These are phyloP conservation scores for Magnaporthiopsis incrustans DNA, from an alignment of 2,329 filamentous ascomycete genomes.

Conservation along the genomic window DNA sequence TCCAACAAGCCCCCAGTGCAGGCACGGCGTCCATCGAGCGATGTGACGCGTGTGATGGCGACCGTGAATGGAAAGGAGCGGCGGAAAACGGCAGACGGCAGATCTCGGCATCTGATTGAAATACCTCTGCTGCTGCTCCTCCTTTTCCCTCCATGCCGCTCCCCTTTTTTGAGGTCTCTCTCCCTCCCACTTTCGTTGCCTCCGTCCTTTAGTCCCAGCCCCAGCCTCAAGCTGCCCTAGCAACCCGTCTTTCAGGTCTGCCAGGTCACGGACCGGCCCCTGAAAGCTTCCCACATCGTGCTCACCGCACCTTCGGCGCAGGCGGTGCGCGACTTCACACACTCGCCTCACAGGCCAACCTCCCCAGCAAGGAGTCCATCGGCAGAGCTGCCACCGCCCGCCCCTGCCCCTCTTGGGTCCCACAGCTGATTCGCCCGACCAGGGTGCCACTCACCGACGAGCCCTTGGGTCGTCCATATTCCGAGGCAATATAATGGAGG, in stretches of 20 bases:
- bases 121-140: background rate
- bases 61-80: background rate
- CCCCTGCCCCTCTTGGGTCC: slow-evolving; percentile 3
- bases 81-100: too few species aligned
- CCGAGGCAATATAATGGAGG: slow-evolving; percentile 79
- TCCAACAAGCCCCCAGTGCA: background rate
- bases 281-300: slow-evolving; percentile 44
- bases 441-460: slow-evolving; percentile 22
- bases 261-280: slow-evolving; percentile 30
- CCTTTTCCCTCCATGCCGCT: slow-evolving; percentile 23
- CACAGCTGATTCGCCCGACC: slow-evolving; percentile 1
- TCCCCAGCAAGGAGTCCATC: slow-evolving; percentile 13
- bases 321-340: slow-evolving; percentile 64
- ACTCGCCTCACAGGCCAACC: slow-evolving; percentile 55
- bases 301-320: slow-evolving; percentile 60
- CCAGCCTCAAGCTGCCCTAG: slow-evolving; percentile 13
- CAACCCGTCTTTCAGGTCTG: slow-evolving; percentile 37
- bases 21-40: background rate
- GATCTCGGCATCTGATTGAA: background rate
- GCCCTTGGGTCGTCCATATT: slow-evolving; percentile 61
- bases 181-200: slow-evolving; percentile 65
- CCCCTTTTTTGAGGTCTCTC: slow-evolving; percentile 60
- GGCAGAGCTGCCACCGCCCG: slow-evolving; percentile 9
- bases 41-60: background rate
- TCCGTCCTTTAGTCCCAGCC: slow-evolving; percentile 53